Conservation (phyloP, 805 yeast species). For the Barnettozyma californica region DNA sequence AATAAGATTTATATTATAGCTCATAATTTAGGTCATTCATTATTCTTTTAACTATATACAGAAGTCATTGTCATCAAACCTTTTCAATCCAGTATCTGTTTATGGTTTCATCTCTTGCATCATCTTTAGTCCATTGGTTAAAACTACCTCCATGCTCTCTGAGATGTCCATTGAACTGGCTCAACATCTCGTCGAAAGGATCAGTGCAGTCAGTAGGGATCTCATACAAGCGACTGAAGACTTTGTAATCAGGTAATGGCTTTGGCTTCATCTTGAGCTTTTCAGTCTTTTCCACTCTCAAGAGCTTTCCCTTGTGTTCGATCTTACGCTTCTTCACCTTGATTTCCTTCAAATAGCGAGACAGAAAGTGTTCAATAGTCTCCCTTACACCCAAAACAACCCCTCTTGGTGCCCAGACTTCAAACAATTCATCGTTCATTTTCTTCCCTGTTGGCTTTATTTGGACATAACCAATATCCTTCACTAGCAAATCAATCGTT, state of each 20-base stretch:
- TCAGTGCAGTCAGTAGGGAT: conserved; percentile 20
- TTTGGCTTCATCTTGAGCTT: conserved; percentile 19
- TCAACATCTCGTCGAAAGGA: conserved; percentile 28
- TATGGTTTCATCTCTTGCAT: conserved; percentile 19
- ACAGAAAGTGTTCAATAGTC: conserved; percentile 40
- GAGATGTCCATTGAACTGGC: conserved; percentile 17
- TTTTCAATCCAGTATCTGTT: conserved; percentile 26
- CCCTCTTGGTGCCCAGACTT: conserved; percentile 52
- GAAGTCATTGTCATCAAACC: conserved; percentile 11
- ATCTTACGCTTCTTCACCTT: conserved; percentile 27
- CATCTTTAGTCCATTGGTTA: conserved; percentile 18
- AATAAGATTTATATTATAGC: too few species aligned
- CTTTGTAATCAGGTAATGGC: conserved; percentile 20
- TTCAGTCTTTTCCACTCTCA: conserved; percentile 10
- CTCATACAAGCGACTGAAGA: conserved; percentile 22
- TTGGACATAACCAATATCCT: conserved; percentile 58
- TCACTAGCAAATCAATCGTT: conserved; percentile 56
- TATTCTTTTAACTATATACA: background rate
- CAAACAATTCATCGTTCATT: conserved; percentile 31
- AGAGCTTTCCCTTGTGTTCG: conserved; percentile 13
- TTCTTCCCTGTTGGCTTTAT: conserved; percentile 54
- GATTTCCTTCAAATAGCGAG: conserved; percentile 19
- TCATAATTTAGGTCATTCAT: background rate
- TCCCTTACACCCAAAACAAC: conserved; percentile 48
- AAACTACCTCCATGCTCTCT: conserved; percentile 20